Base-by-base conservation (phyloP, 805 yeast species). In the Lachancea nothofagi region DNA sequence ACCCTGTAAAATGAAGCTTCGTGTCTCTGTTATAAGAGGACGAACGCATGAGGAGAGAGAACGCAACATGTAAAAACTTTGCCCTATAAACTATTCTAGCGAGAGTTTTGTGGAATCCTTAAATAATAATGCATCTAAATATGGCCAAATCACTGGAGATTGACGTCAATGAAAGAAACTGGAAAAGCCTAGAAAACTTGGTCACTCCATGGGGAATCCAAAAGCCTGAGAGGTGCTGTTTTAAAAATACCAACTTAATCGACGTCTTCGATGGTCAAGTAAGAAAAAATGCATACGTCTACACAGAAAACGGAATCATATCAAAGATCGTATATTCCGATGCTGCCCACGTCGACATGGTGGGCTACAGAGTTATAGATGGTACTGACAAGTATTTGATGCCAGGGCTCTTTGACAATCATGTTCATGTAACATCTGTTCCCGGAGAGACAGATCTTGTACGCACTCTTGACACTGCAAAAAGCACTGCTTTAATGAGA, bases 351-450 rank as follows among this genome's bases (percentile, higher is more conserved):
- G 39, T 40, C 12, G 38, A 35, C 22, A 10, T 22, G 7, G 36
- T 17, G 19, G 36, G 20, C 12, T 43, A 40, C 25, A 20, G 28
- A 8, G 29, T 43, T 19, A 43, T 43, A 26, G 46, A 43, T 22
- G 46, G 46, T 23, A 40, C 38, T 5, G 46, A 41, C 4, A 43
- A 43, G 20, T 43, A 12, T 26, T 35, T 43, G 14, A 43, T 33
- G 10, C 46, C 46, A 15, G 46, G 46, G 7, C 31, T 43, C n/a
- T 25, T 43, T 25, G 46, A 43, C 19, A 43, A 40, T 17, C 46
- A 43, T 43, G 46, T 43, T 7, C 46, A 43, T 27, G 23, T 43
- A 14, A 30, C 46, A 4, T 36, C 45, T 5, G 45, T 42, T 6
- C 26, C 45, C 12, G 45, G 45, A 6, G 47, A 44, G 29, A 29